These are phyloP conservation scores for Beauveria scarabaeidicola DNA, from an alignment of 2,329 filamentous ascomycete genomes.

Conservation along the genomic window DNA sequence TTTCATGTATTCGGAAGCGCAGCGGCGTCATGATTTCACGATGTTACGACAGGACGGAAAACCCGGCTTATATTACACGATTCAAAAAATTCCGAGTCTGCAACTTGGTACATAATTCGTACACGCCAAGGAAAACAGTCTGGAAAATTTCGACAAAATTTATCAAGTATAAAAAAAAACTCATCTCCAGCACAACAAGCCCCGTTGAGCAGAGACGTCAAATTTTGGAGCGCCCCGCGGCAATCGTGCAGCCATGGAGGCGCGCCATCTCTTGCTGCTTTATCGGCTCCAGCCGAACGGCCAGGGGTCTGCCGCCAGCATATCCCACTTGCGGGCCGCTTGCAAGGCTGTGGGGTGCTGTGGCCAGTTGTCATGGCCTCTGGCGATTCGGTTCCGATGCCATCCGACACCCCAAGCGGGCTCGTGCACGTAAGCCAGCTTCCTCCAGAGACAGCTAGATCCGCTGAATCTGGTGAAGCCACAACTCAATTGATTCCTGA, in stretches of 20 bases:
- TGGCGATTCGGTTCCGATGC: not conserved
- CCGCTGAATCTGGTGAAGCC: not conserved
- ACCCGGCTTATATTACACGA: not conserved
- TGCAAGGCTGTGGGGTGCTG: constrained; percentile 13
- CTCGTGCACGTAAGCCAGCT: not conserved
- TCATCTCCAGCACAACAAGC: not conserved
- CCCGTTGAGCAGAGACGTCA: constrained; percentile 21
- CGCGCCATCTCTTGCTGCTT: constrained; percentile 35
- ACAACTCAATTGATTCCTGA: not conserved
- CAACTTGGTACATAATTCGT: not conserved
- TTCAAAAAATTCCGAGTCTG: not conserved
- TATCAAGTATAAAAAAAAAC: not conserved
- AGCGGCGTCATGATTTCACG: not conserved
- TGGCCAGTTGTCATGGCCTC: not conserved
- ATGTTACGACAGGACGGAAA: constrained; percentile 1
- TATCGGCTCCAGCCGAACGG: constrained; percentile 19
- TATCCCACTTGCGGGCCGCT: constrained; percentile 20
- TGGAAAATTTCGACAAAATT: not conserved
- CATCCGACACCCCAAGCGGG: not conserved
- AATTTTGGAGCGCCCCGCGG: constrained; percentile 23
- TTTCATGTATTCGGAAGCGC: not conserved
- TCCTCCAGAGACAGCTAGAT: not conserved
- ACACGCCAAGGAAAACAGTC: not conserved
- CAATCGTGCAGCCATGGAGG: constrained; percentile 26
- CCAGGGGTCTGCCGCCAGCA: constrained; percentile 14